These are phyloP conservation scores for Arthroderma uncinatum DNA, from an alignment of 2,329 filamentous ascomycete species.

Conservation along the genomic window DNA sequence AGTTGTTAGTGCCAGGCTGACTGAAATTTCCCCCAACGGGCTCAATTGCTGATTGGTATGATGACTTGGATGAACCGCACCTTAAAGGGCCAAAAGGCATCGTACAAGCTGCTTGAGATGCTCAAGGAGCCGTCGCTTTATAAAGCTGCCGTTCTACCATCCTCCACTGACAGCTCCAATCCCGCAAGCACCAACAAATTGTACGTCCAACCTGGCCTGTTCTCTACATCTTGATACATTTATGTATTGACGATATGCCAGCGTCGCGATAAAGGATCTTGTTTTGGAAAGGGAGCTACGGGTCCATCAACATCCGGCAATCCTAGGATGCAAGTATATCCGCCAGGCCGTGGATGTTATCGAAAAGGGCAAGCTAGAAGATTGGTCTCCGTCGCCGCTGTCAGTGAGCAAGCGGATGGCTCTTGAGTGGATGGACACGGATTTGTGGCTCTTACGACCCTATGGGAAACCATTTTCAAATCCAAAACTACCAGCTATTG, in stretches of 20 bases:
- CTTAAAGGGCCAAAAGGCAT: neutral
- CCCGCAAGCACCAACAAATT: neutral
- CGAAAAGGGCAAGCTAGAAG: neutral
- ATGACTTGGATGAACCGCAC: neutral
- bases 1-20: no score
- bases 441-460: conserved; percentile 10
- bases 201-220: neutral
- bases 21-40: no score
- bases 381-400: conserved; percentile 4
- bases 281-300: conserved; percentile 9
- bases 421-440: conserved; percentile 13
- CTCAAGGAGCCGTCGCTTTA: neutral
- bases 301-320: conserved; percentile 10
- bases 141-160: neutral
- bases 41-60: no score
- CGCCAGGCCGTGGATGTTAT: conserved; percentile 11
- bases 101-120: neutral
- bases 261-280: conserved; percentile 11
- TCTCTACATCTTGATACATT: neutral
- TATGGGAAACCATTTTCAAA: conserved; percentile 13
- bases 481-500: conserved; percentile 10
- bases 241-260: neutral
- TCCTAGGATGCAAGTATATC: conserved; percentile 10
- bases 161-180: neutral
- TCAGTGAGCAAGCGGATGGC: conserved; percentile 12